Evolutionary conservation across 257 asterid genomes (phyloP).

Genomic region (Forsythia viridissima): DNA sequence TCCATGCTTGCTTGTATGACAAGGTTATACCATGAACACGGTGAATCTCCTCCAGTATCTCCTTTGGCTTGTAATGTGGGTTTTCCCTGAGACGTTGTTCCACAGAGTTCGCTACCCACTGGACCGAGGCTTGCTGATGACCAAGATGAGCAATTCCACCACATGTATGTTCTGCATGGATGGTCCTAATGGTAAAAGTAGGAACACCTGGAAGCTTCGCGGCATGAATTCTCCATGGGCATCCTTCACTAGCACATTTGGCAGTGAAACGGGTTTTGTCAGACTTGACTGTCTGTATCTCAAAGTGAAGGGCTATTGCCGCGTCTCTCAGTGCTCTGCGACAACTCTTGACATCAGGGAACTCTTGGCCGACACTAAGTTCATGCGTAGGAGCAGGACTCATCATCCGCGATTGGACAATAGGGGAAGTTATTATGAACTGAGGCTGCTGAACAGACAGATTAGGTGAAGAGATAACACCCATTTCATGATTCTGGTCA

Average conservation of each 20-base stretch:
- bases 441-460: slow-evolving; percentile 38
- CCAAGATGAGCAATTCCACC: slow-evolving; percentile 68
- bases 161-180: slow-evolving; percentile 57
- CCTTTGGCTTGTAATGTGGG: slow-evolving; percentile 70
- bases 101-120: slow-evolving; percentile 73
- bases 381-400: slow-evolving; percentile 45
- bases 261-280: slow-evolving; percentile 79
- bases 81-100: slow-evolving; percentile 59
- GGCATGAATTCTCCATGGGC: slow-evolving; percentile 78
- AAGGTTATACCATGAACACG: slow-evolving; percentile 65
- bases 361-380: slow-evolving; percentile 67
- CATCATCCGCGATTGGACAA: slow-evolving; percentile 48
- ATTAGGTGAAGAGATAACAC: slow-evolving; percentile 22
- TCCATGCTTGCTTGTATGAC: slow-evolving; percentile 80
- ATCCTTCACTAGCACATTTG: slow-evolving; percentile 67
- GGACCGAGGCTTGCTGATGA: slow-evolving; percentile 78
- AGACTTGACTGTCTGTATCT: slow-evolving; percentile 73
- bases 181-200: slow-evolving; percentile 65
- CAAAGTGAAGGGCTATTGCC: slow-evolving; percentile 72
- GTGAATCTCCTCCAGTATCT: slow-evolving; percentile 74
- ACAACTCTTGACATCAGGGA: slow-evolving; percentile 65
- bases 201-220: slow-evolving; percentile 77
- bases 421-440: slow-evolving; percentile 41
- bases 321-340: slow-evolving; percentile 68
- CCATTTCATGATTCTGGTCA: slow-evolving; percentile 40